Evolutionary conservation across 345 rosid species (phyloP).

Genomic region (Citrus mangshanensis): DNA sequence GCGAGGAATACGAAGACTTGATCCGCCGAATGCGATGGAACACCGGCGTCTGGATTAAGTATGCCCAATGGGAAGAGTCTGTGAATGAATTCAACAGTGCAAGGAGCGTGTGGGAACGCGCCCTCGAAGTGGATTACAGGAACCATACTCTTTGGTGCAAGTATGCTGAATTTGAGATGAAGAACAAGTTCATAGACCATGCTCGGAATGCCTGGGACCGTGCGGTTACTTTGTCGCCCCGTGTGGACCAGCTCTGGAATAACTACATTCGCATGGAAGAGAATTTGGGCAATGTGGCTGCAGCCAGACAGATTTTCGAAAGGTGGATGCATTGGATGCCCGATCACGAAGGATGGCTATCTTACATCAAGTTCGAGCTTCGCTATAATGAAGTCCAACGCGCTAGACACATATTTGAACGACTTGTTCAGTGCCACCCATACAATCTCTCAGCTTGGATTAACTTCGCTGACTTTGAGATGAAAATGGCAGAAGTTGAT

Average conservation of each 20-base stretch:
- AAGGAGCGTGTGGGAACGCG: conserved; percentile 85
- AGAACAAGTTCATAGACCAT: conserved; percentile 68
- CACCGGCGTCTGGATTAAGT: conserved; percentile 65
- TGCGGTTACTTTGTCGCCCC: conserved; percentile 63
- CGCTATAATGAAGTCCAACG: conserved; percentile 50
- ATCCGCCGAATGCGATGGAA: conserved; percentile 76
- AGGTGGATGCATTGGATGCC: conserved; percentile 91
- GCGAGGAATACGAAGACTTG: conserved; percentile 74
- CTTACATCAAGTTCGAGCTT: conserved; percentile 72
- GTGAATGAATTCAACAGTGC: conserved; percentile 84
- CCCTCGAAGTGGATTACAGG: conserved; percentile 64
- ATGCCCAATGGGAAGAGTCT: conserved; percentile 89
- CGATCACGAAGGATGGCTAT: conserved; percentile 79
- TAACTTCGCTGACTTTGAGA: too few species aligned
- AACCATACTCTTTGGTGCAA: conserved; percentile 87
- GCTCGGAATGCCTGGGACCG: conserved; percentile 88
- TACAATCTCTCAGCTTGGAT: too few species aligned
- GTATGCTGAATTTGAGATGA: conserved; percentile 87
- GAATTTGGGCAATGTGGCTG: conserved; percentile 72
- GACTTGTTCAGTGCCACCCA: too few species aligned
- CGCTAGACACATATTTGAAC: too few species aligned
- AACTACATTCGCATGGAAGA: conserved; percentile 92
- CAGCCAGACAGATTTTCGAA: conserved; percentile 73
- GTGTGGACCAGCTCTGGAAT: conserved; percentile 87
- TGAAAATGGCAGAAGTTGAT: conserved; percentile 66